Conservation (phyloP, 2,329 filamentous ascomycete genomes). For the Cytospora schulzeri region DNA sequence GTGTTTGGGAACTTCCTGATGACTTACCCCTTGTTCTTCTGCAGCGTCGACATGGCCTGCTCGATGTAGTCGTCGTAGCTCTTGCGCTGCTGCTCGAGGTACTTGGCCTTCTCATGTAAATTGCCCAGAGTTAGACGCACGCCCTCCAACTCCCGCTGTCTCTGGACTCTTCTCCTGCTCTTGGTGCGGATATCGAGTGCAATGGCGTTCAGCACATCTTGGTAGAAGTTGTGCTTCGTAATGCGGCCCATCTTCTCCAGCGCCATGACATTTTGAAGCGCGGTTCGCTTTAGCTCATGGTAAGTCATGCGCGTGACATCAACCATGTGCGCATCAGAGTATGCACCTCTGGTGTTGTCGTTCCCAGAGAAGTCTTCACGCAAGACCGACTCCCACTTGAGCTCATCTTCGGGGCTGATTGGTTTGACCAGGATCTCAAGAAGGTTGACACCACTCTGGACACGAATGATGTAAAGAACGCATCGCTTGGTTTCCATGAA, state of each 20-base stretch:
- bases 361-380: conserved; percentile 76
- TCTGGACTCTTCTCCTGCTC: conserved; percentile 87
- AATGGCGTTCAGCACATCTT: conserved; percentile 97
- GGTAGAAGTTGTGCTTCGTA: conserved; percentile 88
- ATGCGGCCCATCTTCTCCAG: conserved; percentile 88
- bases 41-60: conserved; percentile 94
- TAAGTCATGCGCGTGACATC: conserved; percentile 91
- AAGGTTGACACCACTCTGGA: conserved; percentile 89
- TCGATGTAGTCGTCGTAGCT: conserved; percentile 99
- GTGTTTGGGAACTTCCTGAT: not conserved
- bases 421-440: conserved; percentile 94
- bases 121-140: conserved; percentile 75
- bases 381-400: conserved; percentile 81
- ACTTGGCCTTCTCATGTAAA: conserved; percentile 83
- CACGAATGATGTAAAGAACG: conserved; percentile 94
- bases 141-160: conserved; percentile 86
- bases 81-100: conserved; percentile 92
- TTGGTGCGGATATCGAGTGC: conserved; percentile 96
- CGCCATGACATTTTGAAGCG: conserved; percentile 89
- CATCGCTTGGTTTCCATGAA: conserved; percentile 99
- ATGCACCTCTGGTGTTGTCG: conserved; percentile 76
- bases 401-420: conserved; percentile 82
- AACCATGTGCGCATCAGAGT: conserved; percentile 83
- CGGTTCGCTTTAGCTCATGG: conserved; percentile 87
- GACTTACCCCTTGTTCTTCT: conserved; percentile 87